Percentiles rank a stretch among this genome's conserved stretches.
These are phyloP conservation scores for Paraurostyla sp. DNA, from an alignment of 73 alveolate genomes.

Conservation along the genomic window DNA sequence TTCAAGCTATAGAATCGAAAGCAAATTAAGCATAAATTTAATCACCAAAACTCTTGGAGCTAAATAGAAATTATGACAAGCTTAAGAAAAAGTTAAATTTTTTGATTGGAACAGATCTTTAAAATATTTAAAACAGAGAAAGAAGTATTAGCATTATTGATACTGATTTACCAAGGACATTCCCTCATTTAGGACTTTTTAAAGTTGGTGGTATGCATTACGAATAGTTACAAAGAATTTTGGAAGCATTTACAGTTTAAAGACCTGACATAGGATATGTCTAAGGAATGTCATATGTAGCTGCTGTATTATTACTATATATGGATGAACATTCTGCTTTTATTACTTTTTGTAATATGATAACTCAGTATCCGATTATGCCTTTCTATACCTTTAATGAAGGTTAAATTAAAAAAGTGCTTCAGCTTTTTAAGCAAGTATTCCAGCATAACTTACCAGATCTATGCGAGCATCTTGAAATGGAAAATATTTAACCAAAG, in stretches of 20 bases:
- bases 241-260: slow-evolving; percentile 89
- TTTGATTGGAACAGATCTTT: neutral
- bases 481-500: slow-evolving; percentile 87
- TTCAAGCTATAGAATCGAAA: no score
- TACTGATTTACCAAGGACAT: slow-evolving; percentile 87
- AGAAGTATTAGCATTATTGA: slow-evolving; percentile 62
- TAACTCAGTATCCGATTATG: slow-evolving; percentile 82
- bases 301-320: slow-evolving; percentile 88
- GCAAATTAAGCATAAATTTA: neutral
- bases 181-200: slow-evolving; percentile 78
- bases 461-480: slow-evolving; percentile 79
- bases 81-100: slow-evolving; percentile 21
- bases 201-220: slow-evolving; percentile 77
- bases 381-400: slow-evolving; percentile 91
- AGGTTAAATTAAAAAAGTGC: slow-evolving; percentile 83
- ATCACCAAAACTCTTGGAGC: slow-evolving; percentile 17
- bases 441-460: slow-evolving; percentile 86
- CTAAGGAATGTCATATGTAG: slow-evolving; percentile 93
- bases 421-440: slow-evolving; percentile 84
- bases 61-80: slow-evolving; percentile 24
- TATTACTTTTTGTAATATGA: slow-evolving; percentile 81
- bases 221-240: slow-evolving; percentile 83
- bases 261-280: slow-evolving; percentile 97
- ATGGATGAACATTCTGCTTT: slow-evolving; percentile 91
- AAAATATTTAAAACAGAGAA: slow-evolving; percentile 62